Percentiles rank a stretch among this genome's conserved stretches.
Conservation (phyloP, 2,329 filamentous ascomycete species). For the Macrophomina pseudophaseolina region DNA sequence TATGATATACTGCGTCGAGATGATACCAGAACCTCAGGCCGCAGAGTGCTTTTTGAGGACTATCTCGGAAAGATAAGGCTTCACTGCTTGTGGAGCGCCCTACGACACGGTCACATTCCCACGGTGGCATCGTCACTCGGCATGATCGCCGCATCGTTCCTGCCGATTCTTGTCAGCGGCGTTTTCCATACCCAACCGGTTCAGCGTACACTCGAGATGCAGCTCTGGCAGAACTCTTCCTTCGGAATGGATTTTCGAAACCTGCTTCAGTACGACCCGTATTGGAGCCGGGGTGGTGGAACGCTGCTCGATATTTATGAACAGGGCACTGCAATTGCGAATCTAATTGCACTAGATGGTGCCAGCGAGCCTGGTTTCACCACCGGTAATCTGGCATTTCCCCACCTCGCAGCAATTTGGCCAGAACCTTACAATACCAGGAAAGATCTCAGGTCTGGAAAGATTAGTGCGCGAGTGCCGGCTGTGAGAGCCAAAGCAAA, state of each 20-base stretch:
- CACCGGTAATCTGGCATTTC: neutral
- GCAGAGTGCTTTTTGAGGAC: neutral
- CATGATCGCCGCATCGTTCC: neutral
- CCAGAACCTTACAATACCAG: neutral
- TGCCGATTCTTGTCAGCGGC: neutral
- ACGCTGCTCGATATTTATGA: neutral
- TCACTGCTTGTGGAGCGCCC: neutral
- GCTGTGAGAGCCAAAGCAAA: neutral
- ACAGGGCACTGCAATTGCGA: neutral
- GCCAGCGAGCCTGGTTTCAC: neutral
- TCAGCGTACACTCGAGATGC: neutral
- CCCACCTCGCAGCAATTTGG: neutral
- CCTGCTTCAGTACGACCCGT: no score
- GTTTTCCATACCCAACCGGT: neutral
- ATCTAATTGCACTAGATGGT: neutral
- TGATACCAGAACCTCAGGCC: neutral
- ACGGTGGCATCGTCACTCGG: neutral
- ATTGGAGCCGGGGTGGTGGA: no score
- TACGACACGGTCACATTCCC: neutral
- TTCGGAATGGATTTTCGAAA: neutral
- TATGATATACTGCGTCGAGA: neutral
- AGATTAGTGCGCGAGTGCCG: neutral
- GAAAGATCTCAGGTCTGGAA: neutral
- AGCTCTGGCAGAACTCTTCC: neutral
- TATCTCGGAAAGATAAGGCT: slow-evolving; percentile 1